These are phyloP conservation scores for Pseudoperonospora humuli DNA, from an alignment of 352 stramenopile genomes.

Conservation along the genomic window DNA sequence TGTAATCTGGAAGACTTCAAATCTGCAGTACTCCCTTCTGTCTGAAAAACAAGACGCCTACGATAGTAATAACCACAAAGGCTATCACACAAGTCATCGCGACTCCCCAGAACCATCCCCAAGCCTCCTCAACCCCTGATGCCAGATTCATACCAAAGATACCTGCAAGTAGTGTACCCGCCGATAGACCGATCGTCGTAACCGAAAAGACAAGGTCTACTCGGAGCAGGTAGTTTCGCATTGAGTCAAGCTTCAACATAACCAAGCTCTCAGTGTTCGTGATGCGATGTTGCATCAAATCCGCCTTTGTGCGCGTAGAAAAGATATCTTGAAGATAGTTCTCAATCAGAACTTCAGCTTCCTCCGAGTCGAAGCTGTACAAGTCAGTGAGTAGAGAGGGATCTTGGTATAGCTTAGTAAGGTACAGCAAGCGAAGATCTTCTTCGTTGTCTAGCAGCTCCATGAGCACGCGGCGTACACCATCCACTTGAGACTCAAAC, in stretches of 20 bases:
- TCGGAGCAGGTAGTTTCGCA: conserved; percentile 69
- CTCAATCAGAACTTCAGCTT: conserved; percentile 70
- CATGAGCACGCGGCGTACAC: conserved; percentile 54
- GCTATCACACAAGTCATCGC: conserved; percentile 30
- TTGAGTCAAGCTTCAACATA: conserved; percentile 73
- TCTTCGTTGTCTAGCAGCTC: conserved; percentile 62
- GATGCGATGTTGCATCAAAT: conserved; percentile 63
- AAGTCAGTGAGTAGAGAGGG: conserved; percentile 41
- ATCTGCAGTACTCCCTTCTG: conserved; percentile 47
- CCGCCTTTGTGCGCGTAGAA: conserved; percentile 60
- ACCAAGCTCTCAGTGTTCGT: conserved; percentile 71
- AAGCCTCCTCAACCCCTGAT: conserved; percentile 32
- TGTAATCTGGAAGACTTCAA: conserved; percentile 10
- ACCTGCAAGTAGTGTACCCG: conserved; percentile 55
- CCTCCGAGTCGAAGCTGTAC: conserved; percentile 64
- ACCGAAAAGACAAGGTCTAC: conserved; percentile 73
- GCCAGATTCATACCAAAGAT: conserved; percentile 74
- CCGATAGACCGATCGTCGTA: conserved; percentile 46
- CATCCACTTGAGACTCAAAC: conserved; percentile 60
- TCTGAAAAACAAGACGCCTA: conserved; percentile 53
- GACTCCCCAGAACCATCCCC: conserved; percentile 59
- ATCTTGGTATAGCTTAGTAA: conserved; percentile 60
- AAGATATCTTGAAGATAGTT: conserved; percentile 80
- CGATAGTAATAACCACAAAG: conserved; percentile 36
- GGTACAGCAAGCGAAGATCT: conserved; percentile 47